Conservation (phyloP, 768 basidiomycete genomes). For the Dioszegia hungarica region DNA sequence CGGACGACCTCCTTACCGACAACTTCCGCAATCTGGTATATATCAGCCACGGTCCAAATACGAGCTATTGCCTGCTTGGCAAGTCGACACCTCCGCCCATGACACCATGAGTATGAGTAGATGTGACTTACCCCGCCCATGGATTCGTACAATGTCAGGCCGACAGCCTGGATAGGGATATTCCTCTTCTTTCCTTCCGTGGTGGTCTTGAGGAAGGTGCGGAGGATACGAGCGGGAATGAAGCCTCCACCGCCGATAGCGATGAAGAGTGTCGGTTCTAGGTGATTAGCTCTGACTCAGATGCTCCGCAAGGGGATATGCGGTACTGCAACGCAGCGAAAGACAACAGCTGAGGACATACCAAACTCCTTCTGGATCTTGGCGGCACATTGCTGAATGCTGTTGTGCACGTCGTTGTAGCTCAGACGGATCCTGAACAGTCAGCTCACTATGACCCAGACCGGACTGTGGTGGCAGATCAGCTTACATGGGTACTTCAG, state of each 20-base stretch:
- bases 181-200: slow-evolving; percentile 58
- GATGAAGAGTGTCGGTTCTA: slow-evolving; percentile 42
- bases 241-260: slow-evolving; percentile 63
- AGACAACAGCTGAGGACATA: slow-evolving; percentile 17
- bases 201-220: slow-evolving; percentile 73
- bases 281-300: background rate
- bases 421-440: slow-evolving; percentile 56
- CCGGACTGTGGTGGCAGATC: background rate
- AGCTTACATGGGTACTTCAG: slow-evolving; percentile 18
- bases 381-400: slow-evolving; percentile 64
- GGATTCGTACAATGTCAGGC: slow-evolving; percentile 89
- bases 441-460: background rate
- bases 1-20: slow-evolving; percentile 66
- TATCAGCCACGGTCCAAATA: background rate
- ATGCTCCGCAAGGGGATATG: background rate
- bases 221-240: slow-evolving; percentile 81
- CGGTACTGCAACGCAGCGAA: background rate
- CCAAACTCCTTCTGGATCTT: slow-evolving; percentile 70
- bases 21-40: slow-evolving; percentile 40
- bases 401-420: slow-evolving; percentile 85
- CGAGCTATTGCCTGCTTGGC: too few species aligned
- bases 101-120: too few species aligned
- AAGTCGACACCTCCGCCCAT: too few species aligned
- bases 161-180: slow-evolving; percentile 92
- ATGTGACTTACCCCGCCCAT: slow-evolving; percentile 69